These are phyloP conservation scores for Salix exigua DNA, from an alignment of 345 rosid species.

Conservation along the genomic window DNA sequence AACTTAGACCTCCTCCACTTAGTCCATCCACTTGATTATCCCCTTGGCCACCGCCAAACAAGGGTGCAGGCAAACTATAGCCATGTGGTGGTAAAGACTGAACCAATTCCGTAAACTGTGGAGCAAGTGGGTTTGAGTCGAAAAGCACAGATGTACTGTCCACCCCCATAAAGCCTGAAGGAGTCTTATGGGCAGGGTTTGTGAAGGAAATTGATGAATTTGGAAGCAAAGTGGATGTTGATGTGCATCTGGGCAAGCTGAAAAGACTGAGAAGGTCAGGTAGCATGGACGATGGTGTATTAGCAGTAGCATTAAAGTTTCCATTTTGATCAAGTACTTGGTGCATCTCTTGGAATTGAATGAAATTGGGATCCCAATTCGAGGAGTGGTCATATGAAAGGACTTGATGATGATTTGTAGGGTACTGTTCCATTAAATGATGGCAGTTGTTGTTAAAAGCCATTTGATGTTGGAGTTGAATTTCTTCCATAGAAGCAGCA, in stretches of 20 bases:
- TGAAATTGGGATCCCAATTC: constrained; percentile 34
- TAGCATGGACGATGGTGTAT: background rate
- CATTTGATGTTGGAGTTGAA: constrained; percentile 42
- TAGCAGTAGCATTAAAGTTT: background rate
- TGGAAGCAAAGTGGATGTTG: constrained; percentile 35
- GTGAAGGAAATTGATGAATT: constrained; percentile 43
- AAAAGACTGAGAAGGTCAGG: constrained; percentile 71
- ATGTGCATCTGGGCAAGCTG: constrained; percentile 43
- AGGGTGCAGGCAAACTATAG: constrained; percentile 30
- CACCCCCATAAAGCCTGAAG: constrained; percentile 13
- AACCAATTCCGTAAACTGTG: constrained; percentile 44
- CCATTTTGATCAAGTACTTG: constrained; percentile 16
- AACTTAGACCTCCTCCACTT: constrained; percentile 5
- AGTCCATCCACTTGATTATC: constrained; percentile 7
- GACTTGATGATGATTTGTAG: constrained; percentile 16
- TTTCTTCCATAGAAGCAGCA: constrained; percentile 23
- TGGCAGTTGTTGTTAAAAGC: constrained; percentile 15
- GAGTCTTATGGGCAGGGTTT: constrained; percentile 7
- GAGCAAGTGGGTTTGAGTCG: constrained; percentile 49
- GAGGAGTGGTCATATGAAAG: constrained; percentile 24
- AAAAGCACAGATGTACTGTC: constrained; percentile 39
- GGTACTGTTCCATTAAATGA: constrained; percentile 30
- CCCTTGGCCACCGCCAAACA: constrained; percentile 34
- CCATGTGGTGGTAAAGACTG: constrained; percentile 38
- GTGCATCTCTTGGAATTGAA: constrained; percentile 22